These are phyloP conservation scores for Colletotrichum spaethianum DNA, from an alignment of 2,329 filamentous ascomycete species.

Conservation along the genomic window DNA sequence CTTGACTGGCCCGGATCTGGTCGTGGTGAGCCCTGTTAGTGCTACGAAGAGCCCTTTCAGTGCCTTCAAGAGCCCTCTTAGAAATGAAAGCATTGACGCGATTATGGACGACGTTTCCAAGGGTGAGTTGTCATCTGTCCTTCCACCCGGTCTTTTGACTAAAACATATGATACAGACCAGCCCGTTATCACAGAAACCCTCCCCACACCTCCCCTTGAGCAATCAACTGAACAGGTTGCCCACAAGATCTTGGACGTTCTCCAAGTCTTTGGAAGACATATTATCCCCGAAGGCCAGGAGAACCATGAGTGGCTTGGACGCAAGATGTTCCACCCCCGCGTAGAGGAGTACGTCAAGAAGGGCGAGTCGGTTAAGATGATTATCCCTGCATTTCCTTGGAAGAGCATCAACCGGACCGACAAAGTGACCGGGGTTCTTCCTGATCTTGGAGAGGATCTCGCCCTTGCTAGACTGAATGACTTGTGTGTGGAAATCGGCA, in stretches of 20 bases:
- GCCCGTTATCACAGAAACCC: slow-evolving; percentile 9
- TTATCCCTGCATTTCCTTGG: slow-evolving; percentile 43
- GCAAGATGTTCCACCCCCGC: slow-evolving; percentile 39
- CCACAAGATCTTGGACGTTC: slow-evolving; percentile 37
- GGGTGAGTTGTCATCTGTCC: neutral
- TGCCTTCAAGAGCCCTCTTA: slow-evolving; percentile 22
- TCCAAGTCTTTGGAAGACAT: slow-evolving; percentile 34
- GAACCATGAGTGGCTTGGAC: slow-evolving; percentile 39
- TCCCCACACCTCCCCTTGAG: slow-evolving; percentile 34
- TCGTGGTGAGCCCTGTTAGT: slow-evolving; percentile 5
- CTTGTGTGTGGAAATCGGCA: slow-evolving; percentile 55
- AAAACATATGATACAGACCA: neutral
- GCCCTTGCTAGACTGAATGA: slow-evolving; percentile 56
- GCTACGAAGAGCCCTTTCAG: slow-evolving; percentile 22
- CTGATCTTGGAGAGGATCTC: slow-evolving; percentile 59
- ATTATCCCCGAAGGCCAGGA: slow-evolving; percentile 34
- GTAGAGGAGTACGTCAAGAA: slow-evolving; percentile 38
- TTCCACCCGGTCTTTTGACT: neutral
- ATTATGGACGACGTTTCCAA: neutral
- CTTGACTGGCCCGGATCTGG: slow-evolving; percentile 2
- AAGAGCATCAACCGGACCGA: slow-evolving; percentile 46
- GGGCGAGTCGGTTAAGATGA: slow-evolving; percentile 39
- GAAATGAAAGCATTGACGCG: neutral
- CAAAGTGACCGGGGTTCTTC: slow-evolving; percentile 53
- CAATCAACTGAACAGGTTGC: slow-evolving; percentile 29